A percentile compares a stretch with the other conserved stretches of the same genome.
These are phyloP conservation scores for Cornus suecica DNA, from an alignment of 148 eudicot genomes.

Conservation along the genomic window DNA sequence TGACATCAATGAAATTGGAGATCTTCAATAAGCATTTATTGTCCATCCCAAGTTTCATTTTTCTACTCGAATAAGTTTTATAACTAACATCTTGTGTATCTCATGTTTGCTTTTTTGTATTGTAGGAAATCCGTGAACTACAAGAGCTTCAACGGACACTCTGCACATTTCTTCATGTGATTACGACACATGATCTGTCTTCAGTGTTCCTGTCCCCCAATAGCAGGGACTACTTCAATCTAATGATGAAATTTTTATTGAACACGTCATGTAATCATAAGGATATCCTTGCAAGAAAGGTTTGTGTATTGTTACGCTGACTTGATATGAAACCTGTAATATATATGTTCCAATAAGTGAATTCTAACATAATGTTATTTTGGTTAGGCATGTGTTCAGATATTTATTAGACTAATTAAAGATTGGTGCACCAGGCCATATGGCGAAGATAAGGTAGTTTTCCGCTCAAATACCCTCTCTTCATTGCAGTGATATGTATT, in stretches of 20 bases:
- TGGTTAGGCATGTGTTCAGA: conserved; percentile 84
- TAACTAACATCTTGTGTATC: neutral
- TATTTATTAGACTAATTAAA: conserved; percentile 76
- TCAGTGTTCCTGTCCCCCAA: conserved; percentile 71
- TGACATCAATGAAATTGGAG: neutral
- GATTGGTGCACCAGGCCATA: conserved; percentile 76
- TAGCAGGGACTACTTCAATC: conserved; percentile 57
- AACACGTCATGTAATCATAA: conserved; percentile 74
- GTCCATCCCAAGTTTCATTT: conserved; percentile 7
- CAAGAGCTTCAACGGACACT: conserved; percentile 85
- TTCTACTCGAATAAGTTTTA: neutral
- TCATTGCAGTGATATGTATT: neutral
- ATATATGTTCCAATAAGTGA: neutral
- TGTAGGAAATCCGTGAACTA: conserved; percentile 88
- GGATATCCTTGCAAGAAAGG: conserved; percentile 82
- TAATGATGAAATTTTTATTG: conserved; percentile 73
- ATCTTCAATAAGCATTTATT: conserved; percentile 4
- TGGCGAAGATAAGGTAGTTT: conserved; percentile 80
- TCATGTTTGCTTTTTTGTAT: conserved; percentile 13
- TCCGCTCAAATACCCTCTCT: neutral
- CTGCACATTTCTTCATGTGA: conserved; percentile 80
- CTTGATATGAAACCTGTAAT: neutral
- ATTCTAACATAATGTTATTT: conserved; percentile 8
- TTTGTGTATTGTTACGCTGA: conserved; percentile 15
- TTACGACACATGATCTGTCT: conserved; percentile 82